Conservation (phyloP, 257 asterid genomes). For the Paraleonurus japonicus region DNA sequence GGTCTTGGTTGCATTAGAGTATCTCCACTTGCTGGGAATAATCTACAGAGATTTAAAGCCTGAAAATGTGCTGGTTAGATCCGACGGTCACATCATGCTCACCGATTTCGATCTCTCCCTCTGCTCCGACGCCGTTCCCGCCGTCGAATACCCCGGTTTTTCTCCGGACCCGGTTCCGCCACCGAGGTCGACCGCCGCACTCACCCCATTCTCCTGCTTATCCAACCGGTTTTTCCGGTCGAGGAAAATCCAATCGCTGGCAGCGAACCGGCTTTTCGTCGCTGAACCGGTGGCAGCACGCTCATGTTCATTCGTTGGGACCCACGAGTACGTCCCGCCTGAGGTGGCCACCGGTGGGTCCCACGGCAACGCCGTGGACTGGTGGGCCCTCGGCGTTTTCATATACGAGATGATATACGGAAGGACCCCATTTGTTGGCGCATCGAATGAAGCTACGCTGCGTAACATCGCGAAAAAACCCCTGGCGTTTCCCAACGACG, state of each 20-base stretch:
- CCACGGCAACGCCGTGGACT: constrained; percentile 90
- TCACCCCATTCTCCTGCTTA: constrained; percentile 62
- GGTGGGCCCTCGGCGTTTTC: constrained; percentile 90
- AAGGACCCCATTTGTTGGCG: constrained; percentile 71
- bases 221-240: constrained; percentile 60
- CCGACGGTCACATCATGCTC: constrained; percentile 91
- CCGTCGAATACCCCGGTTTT: constrained; percentile 63
- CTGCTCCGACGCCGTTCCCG: constrained; percentile 70
- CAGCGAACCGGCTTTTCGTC: constrained; percentile 64
- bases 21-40: constrained; percentile 83
- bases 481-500: constrained; percentile 46
- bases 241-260: constrained; percentile 52
- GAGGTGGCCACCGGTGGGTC: constrained; percentile 81
- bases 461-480: constrained; percentile 51
- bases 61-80: constrained; percentile 79
- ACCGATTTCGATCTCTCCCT: constrained; percentile 87
- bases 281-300: constrained; percentile 85
- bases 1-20: constrained; percentile 83
- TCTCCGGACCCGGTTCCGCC: constrained; percentile 34
- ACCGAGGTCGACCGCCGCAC: constrained; percentile 26
- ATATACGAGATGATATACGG: constrained; percentile 88
- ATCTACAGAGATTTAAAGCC: constrained; percentile 90
- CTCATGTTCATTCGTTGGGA: constrained; percentile 83
- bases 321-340: constrained; percentile 94
- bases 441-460: constrained; percentile 55